phyloP scores from a whole-genome alignment of 2,329 filamentous ascomycete genomes.

The Pleoardoris graminearum region DNA sequence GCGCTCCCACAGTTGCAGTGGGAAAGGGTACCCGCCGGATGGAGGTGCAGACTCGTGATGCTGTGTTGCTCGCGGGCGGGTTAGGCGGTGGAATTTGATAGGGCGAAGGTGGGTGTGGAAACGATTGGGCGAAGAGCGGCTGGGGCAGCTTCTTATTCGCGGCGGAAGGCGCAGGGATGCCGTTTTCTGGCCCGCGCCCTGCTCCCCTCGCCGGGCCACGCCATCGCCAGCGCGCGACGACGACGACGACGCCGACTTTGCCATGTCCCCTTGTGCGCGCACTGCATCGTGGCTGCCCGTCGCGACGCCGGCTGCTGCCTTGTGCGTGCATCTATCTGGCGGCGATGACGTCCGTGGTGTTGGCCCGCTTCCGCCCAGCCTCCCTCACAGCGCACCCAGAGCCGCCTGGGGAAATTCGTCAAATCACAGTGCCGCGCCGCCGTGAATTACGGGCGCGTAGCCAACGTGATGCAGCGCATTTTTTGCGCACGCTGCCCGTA shows the following conservation, averaged over 20 bases:
- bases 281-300: too few relatives aligned
- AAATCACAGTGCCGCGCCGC: slow-evolving; percentile 36
- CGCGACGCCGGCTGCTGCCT: background rate
- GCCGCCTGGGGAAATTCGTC: slow-evolving; percentile 21
- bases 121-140: slow-evolving; percentile 28
- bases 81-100: too few relatives aligned
- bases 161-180: slow-evolving; percentile 18
- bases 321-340: background rate
- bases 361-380: background rate
- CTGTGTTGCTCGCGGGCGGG: background rate
- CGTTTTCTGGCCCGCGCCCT: slow-evolving; percentile 4
- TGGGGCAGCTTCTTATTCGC: slow-evolving; percentile 21
- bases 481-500: background rate
- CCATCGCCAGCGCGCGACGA: too few relatives aligned
- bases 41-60: slow-evolving; percentile 32
- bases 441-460: slow-evolving; percentile 32
- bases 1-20: slow-evolving; percentile 16
- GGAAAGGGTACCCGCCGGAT: slow-evolving; percentile 15
- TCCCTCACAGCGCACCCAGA: background rate
- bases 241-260: too few relatives aligned
- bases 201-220: background rate
- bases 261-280: too few relatives aligned
- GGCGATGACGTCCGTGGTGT: slow-evolving; percentile 11
- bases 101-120: slow-evolving; percentile 20
- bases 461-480: slow-evolving; percentile 31